Evolutionary conservation across 140 eudicot species (phyloP).

Genomic region (Stevia rebaudiana): DNA sequence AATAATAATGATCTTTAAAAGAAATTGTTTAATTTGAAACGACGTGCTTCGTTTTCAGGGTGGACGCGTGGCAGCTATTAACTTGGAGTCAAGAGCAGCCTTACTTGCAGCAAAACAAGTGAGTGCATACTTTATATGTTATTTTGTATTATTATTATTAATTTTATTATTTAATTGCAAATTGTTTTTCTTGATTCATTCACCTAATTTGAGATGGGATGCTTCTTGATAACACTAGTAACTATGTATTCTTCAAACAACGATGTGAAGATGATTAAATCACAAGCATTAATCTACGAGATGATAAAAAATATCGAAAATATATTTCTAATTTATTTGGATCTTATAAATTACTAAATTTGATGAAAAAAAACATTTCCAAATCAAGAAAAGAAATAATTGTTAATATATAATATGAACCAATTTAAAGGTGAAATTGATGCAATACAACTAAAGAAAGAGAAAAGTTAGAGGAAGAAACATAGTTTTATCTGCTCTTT

Average conservation of each 20-base stretch:
- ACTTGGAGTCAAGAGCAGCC: conserved; percentile 68
- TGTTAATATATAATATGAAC: background rate
- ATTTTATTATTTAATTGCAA: background rate
- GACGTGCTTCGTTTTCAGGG: conserved; percentile 61
- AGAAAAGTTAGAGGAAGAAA: no score
- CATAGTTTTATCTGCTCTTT: no score
- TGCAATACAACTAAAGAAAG: no score
- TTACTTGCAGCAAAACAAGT: conserved; percentile 81
- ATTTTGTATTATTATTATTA: background rate
- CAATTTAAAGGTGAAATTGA: background rate
- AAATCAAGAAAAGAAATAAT: no score
- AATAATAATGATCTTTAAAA: no score
- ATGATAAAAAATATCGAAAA: no score
- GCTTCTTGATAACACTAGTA: background rate
- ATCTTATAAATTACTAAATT: no score
- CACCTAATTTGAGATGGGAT: background rate
- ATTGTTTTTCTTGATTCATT: background rate
- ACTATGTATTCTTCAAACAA: background rate
- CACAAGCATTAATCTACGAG: background rate
- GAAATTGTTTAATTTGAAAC: no score
- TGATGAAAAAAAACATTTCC: no score
- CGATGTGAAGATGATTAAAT: background rate
- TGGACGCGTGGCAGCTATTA: conserved; percentile 72
- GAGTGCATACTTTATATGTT: background rate
- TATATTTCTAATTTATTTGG: no score